A percentile compares a stretch with the other conserved stretches of the same genome.
Evolutionary conservation across 345 rosid genomes (phyloP).

Genomic region (Rhizophora mangle): DNA sequence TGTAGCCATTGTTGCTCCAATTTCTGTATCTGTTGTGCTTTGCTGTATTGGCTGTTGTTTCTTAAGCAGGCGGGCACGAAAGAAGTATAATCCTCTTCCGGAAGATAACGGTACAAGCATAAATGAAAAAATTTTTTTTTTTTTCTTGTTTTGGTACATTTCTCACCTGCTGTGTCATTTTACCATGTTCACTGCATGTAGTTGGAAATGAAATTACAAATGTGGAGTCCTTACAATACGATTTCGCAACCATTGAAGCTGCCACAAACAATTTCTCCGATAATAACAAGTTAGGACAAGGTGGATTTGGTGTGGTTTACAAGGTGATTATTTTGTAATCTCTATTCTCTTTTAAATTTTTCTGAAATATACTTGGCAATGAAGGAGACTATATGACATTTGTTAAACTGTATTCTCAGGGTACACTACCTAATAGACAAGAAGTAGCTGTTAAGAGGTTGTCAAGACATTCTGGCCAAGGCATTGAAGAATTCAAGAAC

Average conservation of each 20-base stretch:
- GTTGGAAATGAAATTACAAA: neutral
- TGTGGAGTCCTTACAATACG: too few species aligned
- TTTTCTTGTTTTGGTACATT: too few species aligned
- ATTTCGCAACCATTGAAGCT: too few species aligned
- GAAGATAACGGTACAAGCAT: constrained; percentile 17
- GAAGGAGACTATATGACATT: too few species aligned
- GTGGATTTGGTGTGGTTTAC: too few species aligned
- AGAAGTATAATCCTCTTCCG: constrained; percentile 4
- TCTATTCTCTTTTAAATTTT: too few species aligned
- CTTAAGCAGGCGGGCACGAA: constrained; percentile 9
- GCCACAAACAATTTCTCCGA: too few species aligned
- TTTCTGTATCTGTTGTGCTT: constrained; percentile 11
- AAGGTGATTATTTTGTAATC: constrained; percentile 23
- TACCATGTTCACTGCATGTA: too few species aligned
- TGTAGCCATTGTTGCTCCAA: constrained; percentile 15
- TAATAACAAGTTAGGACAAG: too few species aligned
- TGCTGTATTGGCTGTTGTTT: neutral
- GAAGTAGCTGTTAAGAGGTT: constrained; percentile 50
- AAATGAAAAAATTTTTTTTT: too few species aligned
- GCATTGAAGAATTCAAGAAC: constrained; percentile 42
- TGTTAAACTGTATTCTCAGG: constrained; percentile 24
- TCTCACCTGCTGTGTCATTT: too few species aligned
- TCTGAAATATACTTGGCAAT: too few species aligned
- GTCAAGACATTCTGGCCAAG: constrained; percentile 39
- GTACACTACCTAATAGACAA: constrained; percentile 34